Evolutionary conservation across 176 grass and related monocot species (phyloP).

Genomic region (Carex myosuroides): DNA sequence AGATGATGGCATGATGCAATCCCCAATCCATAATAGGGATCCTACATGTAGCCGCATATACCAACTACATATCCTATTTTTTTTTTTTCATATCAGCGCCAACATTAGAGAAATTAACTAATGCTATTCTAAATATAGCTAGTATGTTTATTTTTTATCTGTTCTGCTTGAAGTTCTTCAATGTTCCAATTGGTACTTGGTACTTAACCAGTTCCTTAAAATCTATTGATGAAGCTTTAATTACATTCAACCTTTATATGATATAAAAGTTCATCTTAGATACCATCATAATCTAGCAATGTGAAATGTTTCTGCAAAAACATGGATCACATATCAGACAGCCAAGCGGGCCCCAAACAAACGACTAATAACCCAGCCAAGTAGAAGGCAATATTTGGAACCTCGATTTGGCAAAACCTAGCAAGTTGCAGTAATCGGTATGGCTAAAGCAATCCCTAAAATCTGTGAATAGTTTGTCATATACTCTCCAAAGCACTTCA

Average conservation of each 20-base stretch:
- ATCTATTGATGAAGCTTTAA: neutral
- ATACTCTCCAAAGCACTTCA: slow-evolving; percentile 84
- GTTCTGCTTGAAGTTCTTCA: neutral
- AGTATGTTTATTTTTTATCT: neutral
- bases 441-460: slow-evolving; percentile 76
- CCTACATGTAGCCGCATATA: neutral
- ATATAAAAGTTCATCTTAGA: neutral
- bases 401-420: slow-evolving; percentile 66
- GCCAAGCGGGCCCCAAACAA: neutral
- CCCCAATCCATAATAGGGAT: neutral
- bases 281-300: neutral
- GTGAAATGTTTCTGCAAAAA: neutral
- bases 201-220: neutral
- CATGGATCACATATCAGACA: neutral
- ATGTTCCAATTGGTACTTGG: neutral
- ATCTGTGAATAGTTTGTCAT: slow-evolving; percentile 90
- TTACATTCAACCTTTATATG: neutral
- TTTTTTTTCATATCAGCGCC: neutral
- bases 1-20: neutral
- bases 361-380: slow-evolving; percentile 65
- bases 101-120: neutral
- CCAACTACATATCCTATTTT: neutral
- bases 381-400: slow-evolving; percentile 73
- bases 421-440: slow-evolving; percentile 55
- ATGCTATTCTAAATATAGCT: neutral